Conservation (phyloP, 2,329 filamentous ascomycete species). For the Myriosclerotinia scirpicola region DNA sequence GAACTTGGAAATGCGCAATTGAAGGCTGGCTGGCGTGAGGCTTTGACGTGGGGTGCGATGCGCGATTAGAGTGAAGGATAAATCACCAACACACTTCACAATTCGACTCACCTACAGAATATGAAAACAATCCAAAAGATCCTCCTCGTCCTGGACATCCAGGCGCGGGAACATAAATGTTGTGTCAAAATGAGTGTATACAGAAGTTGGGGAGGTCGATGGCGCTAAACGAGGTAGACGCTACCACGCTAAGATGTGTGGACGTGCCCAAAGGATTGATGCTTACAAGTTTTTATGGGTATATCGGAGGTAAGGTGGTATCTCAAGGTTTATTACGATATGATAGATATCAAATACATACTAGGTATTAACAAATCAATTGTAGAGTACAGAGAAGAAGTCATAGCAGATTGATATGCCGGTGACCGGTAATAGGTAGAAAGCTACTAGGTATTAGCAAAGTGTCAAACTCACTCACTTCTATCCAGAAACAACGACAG, state of each 20-base stretch:
- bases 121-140: slow-evolving; percentile 24
- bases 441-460: slow-evolving; percentile 4
- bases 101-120: slow-evolving; percentile 22
- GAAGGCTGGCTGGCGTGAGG: slow-evolving; percentile 25
- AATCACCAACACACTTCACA: neutral
- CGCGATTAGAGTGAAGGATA: slow-evolving; percentile 15
- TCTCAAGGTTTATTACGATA: slow-evolving; percentile 5
- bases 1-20: slow-evolving; percentile 21
- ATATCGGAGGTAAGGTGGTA: neutral
- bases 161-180: slow-evolving; percentile 23
- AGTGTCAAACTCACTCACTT: neutral
- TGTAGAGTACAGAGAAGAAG: neutral
- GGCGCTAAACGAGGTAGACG: slow-evolving; percentile 23
- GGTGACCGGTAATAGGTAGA: neutral
- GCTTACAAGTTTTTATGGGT: slow-evolving; percentile 22
- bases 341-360: slow-evolving; percentile 17
- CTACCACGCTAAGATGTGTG: slow-evolving; percentile 20
- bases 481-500: neutral
- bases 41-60: slow-evolving; percentile 32
- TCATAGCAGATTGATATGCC: neutral
- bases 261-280: slow-evolving; percentile 22
- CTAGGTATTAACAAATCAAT: slow-evolving; percentile 7
- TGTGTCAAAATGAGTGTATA: slow-evolving; percentile 24
- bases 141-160: slow-evolving; percentile 25
- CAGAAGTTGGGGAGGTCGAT: slow-evolving; percentile 21